Evolutionary conservation across 441 rosid genomes (phyloP).

Genomic region (Erodium moschatum): DNA sequence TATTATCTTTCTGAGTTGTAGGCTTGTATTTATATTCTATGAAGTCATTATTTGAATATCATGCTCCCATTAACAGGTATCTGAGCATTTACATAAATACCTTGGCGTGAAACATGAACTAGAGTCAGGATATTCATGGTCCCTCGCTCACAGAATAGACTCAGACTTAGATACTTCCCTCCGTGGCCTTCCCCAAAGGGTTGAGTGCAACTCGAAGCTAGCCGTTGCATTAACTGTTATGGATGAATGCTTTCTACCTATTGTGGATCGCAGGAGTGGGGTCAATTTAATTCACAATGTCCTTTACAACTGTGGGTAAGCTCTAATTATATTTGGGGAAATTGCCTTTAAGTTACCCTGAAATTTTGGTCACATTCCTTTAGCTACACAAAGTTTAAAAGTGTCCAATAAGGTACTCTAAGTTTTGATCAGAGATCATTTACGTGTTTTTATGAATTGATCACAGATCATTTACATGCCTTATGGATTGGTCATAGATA

Average conservation of each 20-base stretch:
- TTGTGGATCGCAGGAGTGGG: conserved; percentile 82
- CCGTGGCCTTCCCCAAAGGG: conserved; percentile 54
- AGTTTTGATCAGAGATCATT: too few species aligned
- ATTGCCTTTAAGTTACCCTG: too few species aligned
- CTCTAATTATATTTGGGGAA: neutral
- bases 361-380: too few species aligned
- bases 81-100: conserved; percentile 63
- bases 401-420: too few species aligned
- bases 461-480: too few species aligned
- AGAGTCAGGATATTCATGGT: conserved; percentile 90
- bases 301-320: conserved; percentile 82
- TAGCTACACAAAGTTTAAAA: too few species aligned
- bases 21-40: conserved; percentile 1
- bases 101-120: conserved; percentile 78
- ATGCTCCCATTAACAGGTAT: conserved; percentile 48
- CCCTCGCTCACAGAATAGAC: conserved; percentile 60
- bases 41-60: conserved; percentile 14
- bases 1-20: neutral
- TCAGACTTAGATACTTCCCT: conserved; percentile 36
- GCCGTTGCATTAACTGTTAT: conserved; percentile 83
- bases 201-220: conserved; percentile 83
- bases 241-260: conserved; percentile 99
- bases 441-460: too few species aligned
- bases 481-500: too few species aligned
- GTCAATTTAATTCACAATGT: conserved; percentile 66